Evolutionary conservation across 352 stramenopile species (phyloP), one percentile per base, ranked within the genome.

Genomic region (Globisporangium cylindrosporum): DNA sequence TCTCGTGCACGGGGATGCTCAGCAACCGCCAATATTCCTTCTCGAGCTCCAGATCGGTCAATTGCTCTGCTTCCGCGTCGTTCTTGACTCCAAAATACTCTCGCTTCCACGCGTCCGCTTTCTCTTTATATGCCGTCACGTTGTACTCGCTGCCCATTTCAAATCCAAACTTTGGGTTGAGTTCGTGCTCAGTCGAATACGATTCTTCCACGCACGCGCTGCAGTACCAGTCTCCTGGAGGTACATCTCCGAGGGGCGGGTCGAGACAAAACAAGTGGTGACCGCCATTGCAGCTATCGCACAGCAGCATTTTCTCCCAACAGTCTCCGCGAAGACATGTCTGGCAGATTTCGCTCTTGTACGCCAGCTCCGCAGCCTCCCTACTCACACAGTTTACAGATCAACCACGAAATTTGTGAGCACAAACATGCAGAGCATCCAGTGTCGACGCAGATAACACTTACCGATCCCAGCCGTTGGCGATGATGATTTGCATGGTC

Each of bases 21-120:
- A 98, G 56, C 24, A 97, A 72, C 8, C 86, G 74, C 92, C 93
- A 98, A 70, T 98, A 98, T 68, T 97, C 91, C 1, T 62, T 62
- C 66, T 98, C 92, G 22, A 98, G 69, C 15, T 95, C 84, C 4
- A 62, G 60, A 62, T 94, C 85, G 12, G 70, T 90, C 25, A 89
- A 70, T 12, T 75, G 58, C 3, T 77, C 74, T 43, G 76, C 46
- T 46, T 89, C 81, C 2, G 68, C 70, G 25, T 89, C 69, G 0
- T 46, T 68, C 34, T 86, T 70, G 2, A 82, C 48, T 1, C 75
- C 78, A 29, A 96, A 96, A 66, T 97, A 95, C 5, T 81, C 66
- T 2, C 77, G 74, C 66, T 94, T 92, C 89, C 89, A 97, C 15
- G 75, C 78, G 59, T 95, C 86, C 0, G 88, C 90, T 64, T 91